A percentile compares a stretch with the other conserved stretches of the same genome.
Evolutionary conservation across 352 stramenopile species (phyloP).

Genomic region (Globisporangium camurandrum): DNA sequence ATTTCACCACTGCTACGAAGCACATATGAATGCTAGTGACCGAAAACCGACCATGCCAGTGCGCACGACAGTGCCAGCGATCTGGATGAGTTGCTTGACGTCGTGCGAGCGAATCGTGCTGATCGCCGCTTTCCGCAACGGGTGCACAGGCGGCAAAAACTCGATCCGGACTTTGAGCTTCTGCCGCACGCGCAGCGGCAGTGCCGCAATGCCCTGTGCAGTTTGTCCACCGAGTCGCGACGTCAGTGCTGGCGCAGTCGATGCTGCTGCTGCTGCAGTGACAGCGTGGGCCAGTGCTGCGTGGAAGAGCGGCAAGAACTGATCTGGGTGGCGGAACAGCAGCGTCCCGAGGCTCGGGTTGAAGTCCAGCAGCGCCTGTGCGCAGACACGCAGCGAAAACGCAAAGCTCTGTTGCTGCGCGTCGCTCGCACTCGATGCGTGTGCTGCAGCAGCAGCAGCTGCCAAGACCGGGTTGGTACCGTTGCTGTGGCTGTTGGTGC

Average conservation of each 20-base stretch:
- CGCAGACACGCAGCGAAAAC: conserved; percentile 49
- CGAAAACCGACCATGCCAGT: conserved; percentile 58
- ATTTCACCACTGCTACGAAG: not conserved
- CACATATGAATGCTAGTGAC: not conserved
- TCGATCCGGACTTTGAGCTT: conserved; percentile 87
- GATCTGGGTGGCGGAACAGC: conserved; percentile 85
- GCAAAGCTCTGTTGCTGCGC: conserved; percentile 23
- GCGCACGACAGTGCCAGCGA: conserved; percentile 86
- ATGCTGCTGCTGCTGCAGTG: conserved; percentile 9
- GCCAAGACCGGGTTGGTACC: too few relatives aligned
- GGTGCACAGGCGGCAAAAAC: conserved; percentile 82
- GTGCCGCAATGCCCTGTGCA: conserved; percentile 13
- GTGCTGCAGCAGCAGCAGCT: not conserved
- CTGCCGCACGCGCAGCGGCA: conserved; percentile 25
- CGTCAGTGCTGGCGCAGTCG: not conserved
- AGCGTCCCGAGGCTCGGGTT: conserved; percentile 75
- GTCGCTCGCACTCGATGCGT: conserved; percentile 3
- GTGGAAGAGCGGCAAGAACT: conserved; percentile 85
- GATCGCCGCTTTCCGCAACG: conserved; percentile 18
- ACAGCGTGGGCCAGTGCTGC: conserved; percentile 59
- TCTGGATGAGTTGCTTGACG: conserved; percentile 84
- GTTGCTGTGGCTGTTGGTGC: not conserved
- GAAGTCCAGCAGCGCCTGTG: conserved; percentile 76
- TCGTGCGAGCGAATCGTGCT: conserved; percentile 86
- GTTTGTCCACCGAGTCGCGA: conserved; percentile 5